Conservation (phyloP, 331 rosid species). For the Quercus lobata region DNA sequence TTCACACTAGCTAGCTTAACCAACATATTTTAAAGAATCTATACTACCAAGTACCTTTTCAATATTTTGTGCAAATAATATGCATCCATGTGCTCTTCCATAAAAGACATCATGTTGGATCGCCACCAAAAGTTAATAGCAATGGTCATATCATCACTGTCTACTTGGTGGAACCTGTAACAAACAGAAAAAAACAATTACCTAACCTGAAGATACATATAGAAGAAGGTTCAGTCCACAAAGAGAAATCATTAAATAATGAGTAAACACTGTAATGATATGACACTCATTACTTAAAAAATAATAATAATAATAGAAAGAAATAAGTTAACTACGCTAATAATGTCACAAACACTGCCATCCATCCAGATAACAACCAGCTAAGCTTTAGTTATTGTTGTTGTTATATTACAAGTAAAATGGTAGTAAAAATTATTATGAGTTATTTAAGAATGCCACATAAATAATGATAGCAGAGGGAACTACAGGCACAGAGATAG, state of each 20-base stretch:
- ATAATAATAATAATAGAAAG: background rate
- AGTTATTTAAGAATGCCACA: background rate
- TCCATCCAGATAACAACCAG: background rate
- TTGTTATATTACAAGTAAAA: background rate
- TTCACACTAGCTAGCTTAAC: background rate
- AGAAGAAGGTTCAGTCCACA: background rate
- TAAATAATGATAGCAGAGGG: background rate
- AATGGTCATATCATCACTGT: conserved; percentile 82
- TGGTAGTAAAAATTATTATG: background rate
- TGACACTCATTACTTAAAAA: background rate
- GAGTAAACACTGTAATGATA: background rate
- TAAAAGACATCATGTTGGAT: conserved; percentile 57
- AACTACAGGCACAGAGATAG: background rate
- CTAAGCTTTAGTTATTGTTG: too few species aligned
- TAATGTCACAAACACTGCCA: conserved; percentile 2
- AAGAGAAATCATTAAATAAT: background rate
- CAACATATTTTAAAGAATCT: conserved; percentile 14
- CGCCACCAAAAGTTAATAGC: conserved; percentile 97
- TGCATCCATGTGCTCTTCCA: conserved; percentile 91
- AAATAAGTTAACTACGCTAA: background rate
- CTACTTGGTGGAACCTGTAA: conserved; percentile 90
- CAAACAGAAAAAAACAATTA: conserved; percentile 1
- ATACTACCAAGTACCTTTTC: conserved; percentile 59
- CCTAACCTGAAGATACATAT: background rate
- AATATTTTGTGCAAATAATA: conserved; percentile 77